Base-by-base conservation (phyloP, 2,329 filamentous ascomycete species). In the Tolypocladium ophioglossoides region DNA sequence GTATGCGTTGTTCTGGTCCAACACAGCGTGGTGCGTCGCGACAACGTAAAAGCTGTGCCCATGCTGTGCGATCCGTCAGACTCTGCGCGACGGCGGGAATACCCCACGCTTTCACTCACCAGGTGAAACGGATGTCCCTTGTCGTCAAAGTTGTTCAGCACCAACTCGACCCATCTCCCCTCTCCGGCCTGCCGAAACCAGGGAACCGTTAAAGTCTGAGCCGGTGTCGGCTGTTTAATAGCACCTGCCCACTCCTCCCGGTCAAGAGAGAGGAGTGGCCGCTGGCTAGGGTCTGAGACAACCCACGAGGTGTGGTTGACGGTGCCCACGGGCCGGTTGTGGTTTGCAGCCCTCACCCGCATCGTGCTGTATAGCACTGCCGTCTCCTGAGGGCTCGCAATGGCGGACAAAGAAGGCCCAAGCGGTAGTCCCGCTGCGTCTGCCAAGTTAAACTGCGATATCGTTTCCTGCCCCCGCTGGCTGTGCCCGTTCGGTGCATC, bases 91-190 rank as follows among this genome's bases (percentile, higher is more conserved):
- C 4, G 32, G 18, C 27, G 4, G 44, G n/a, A n/a, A n/a, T 32
- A 12, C 24, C 4, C 22, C 12, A 16, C 14, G n/a, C n/a, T 7
- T 11, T n/a, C 27, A 56, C 63, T 54, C 62, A 74, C 72, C 44
- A 78, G 55, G 58, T 78, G 76, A 55, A 78, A 78, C 0, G 76
- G 76, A 58, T 78, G 76, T 0, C 68, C 64, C 8, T 72, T 72
- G 41, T 78, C 75, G 54, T 78, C 76, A 18, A 77, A 64, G 53
- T 78, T 78, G 57, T 79, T 78, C 50, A 78, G 63, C 3, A 77
- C 66, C 1, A 78, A 58, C 56, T 78, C 75, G 1, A 77, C 64
- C 74, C 76, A 78, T 34, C 57, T 56, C 8, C 61, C 68, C 18
- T 47, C 20, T 32, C 60, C 60, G 1, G 56, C 50, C 12, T 47